Evolutionary conservation across 148 eudicot species (phyloP), one percentile per base, ranked within the genome.

Genomic region (Diospyros kaki): DNA sequence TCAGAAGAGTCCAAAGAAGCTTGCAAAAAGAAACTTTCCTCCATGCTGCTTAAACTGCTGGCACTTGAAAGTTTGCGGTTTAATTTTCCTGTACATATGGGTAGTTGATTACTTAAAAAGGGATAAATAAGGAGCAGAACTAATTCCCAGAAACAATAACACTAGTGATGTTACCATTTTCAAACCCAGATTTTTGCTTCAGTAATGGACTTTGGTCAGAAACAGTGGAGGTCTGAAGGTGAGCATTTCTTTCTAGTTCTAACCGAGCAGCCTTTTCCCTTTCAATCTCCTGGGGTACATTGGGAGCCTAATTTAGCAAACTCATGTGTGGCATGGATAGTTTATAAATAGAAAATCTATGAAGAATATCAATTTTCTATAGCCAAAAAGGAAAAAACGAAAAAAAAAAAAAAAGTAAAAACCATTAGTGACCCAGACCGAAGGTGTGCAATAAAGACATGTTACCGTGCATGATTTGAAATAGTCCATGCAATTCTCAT

Each of bases 1-100:
- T 85, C 91, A 74, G 98, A 86, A 41, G 95, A 86, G 72, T 87
- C 97, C 46, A 90, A 83, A 76, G 96, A 90, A 69, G 96, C 91
- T 79, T 94, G 97, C 89, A 92, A 86, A 81, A 86, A 92, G 82
- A 85, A 92, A 81, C 97, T 94, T 80, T 94, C 97, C 81, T 92
- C 97, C 86, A 90, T 84, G 76, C 91, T 89, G 70, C 87, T 82
- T 64, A 92, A 82, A 82, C 96, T 92, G 82, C 97, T 89, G 74
- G 94, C 89, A 86, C 89, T 90, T 74, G 97, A 90, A 74, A 90
- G 88, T 85, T 84, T 92, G 64, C 93, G 97, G 18, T 80, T 78
- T 83, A 92, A 84, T 66, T 74, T 82, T 71, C 98, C 98, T 94
- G 89, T 72, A 84, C 59, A 80, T 40, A 70, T 59, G 42, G 54